Evolutionary conservation across 441 rosid species (phyloP).

Genomic region (Theobroma grandiflorum): DNA sequence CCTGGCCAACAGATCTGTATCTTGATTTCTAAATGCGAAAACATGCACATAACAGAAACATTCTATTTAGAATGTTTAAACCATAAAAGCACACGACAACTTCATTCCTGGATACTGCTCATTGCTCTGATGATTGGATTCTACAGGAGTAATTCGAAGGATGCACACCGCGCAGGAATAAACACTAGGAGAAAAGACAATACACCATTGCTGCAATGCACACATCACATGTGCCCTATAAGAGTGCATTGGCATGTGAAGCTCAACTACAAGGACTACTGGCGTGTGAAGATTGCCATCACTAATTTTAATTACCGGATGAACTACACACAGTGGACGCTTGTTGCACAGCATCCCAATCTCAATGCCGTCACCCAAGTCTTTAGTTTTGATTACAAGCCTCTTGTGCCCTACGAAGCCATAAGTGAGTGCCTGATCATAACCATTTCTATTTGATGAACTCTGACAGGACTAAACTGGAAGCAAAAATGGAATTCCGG

Average conservation of each 20-base stretch:
- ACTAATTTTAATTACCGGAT: constrained; percentile 85
- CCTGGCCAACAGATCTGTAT: not conserved
- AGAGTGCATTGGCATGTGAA: constrained; percentile 98
- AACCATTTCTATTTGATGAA: not conserved
- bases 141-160: constrained; percentile 68
- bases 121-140: not conserved
- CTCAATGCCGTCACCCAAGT: constrained; percentile 86
- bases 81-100: not conserved
- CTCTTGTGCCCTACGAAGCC: constrained; percentile 76
- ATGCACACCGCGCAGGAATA: constrained; percentile 52
- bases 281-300: constrained; percentile 90
- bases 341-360: constrained; percentile 91
- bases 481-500: not conserved
- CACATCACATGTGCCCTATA: constrained; percentile 92
- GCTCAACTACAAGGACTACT: constrained; percentile 75
- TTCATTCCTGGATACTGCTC: not conserved
- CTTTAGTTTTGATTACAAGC: constrained; percentile 91
- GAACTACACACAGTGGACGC: constrained; percentile 93
- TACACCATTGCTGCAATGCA: constrained; percentile 81
- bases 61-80: not conserved
- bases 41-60: too few relatives aligned
- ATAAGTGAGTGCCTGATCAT: constrained; percentile 60
- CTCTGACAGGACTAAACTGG: not conserved
- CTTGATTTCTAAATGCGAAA: not conserved
- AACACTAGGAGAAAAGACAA: constrained; percentile 72